Conservation (phyloP, 805 yeast species). For the Candida tammaniensis region DNA sequence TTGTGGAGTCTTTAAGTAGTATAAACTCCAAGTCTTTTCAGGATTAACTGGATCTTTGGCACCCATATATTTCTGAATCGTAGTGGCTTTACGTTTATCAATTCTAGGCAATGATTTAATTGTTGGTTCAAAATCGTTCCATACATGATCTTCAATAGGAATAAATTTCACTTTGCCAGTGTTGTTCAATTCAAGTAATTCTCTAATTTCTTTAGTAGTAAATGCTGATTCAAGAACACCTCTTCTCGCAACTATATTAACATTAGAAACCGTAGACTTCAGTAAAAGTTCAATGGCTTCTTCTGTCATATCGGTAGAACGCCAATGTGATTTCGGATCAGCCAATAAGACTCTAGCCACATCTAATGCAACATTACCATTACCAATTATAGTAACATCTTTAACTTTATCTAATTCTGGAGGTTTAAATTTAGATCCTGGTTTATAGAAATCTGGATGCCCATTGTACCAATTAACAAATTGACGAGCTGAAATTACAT, state of each 20-base stretch:
- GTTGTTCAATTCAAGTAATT: slow-evolving; percentile 59
- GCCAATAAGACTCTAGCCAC: slow-evolving; percentile 76
- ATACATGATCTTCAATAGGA: slow-evolving; percentile 32
- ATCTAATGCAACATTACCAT: slow-evolving; percentile 95
- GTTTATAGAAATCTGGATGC: slow-evolving; percentile 57
- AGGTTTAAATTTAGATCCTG: slow-evolving; percentile 17
- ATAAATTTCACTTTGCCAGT: slow-evolving; percentile 46
- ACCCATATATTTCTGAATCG: slow-evolving; percentile 50
- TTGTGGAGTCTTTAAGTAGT: slow-evolving; percentile 66
- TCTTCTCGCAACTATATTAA: slow-evolving; percentile 79
- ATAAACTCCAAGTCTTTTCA: slow-evolving; percentile 56
- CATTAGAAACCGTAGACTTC: slow-evolving; percentile 54
- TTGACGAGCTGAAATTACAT: slow-evolving; percentile 75
- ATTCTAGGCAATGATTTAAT: slow-evolving; percentile 43
- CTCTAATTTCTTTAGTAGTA: slow-evolving; percentile 89
- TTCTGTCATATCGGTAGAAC: slow-evolving; percentile 67
- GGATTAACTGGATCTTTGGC: not conserved
- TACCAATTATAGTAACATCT: slow-evolving; percentile 82
- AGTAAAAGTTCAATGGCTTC: slow-evolving; percentile 56
- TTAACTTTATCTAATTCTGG: slow-evolving; percentile 63
- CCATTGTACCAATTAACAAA: slow-evolving; percentile 98
- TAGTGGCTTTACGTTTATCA: slow-evolving; percentile 61
- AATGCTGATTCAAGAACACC: slow-evolving; percentile 85
- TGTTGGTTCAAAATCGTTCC: slow-evolving; percentile 23
- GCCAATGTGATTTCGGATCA: slow-evolving; percentile 53